A percentile compares a stretch with the other conserved stretches of the same genome.
Evolutionary conservation across 1,139 yeast genomes (phyloP).

Genomic region (Candida sanyaensis): DNA sequence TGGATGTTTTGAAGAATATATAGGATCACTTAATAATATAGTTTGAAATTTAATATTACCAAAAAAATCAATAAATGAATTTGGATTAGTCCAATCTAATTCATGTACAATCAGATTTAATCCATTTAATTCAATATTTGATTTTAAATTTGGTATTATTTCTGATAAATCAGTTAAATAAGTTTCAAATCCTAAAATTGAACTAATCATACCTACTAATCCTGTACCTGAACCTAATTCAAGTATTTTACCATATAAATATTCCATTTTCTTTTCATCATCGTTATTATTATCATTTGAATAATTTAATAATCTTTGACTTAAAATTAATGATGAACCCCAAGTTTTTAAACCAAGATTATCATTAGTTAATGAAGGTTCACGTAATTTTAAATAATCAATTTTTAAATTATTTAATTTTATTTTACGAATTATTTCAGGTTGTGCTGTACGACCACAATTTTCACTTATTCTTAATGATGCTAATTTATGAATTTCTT

Average conservation of each 20-base stretch:
- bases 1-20: constrained; percentile 84
- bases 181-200: constrained; percentile 50
- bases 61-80: constrained; percentile 28
- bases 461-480: constrained; percentile 73
- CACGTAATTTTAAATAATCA: constrained; percentile 50
- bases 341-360: constrained; percentile 91
- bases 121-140: constrained; percentile 57
- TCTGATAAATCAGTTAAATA: constrained; percentile 77
- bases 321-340: constrained; percentile 84
- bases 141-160: constrained; percentile 65
- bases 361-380: constrained; percentile 86
- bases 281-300: not conserved
- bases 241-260: constrained; percentile 49
- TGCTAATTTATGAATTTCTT: constrained; percentile 53
- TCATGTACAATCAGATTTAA: constrained; percentile 43
- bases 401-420: constrained; percentile 32
- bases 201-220: constrained; percentile 72
- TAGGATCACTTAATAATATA: constrained; percentile 80
- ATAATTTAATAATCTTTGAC: constrained; percentile 48
- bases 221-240: constrained; percentile 98
- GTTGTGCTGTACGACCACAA: constrained; percentile 86
- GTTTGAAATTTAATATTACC: constrained; percentile 45
- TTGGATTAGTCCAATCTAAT: constrained; percentile 78
- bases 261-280: constrained; percentile 5
- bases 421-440: constrained; percentile 60